phyloP scores from a whole-genome alignment of 2,329 filamentous ascomycete species.

The Diaporthe batatas region DNA sequence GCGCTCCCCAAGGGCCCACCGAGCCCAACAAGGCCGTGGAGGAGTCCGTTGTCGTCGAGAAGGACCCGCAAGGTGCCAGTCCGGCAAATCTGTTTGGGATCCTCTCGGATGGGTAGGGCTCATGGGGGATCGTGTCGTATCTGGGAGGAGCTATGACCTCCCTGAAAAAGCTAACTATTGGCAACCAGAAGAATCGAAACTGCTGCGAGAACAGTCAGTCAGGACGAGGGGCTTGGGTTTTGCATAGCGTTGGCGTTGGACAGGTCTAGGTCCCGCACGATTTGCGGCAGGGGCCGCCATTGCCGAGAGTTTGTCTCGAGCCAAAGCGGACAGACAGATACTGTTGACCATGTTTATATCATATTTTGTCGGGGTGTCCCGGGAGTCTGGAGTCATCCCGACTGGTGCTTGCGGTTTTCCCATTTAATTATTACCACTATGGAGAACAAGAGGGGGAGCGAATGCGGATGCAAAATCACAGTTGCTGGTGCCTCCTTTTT shows the following conservation, averaged over 20 bases:
- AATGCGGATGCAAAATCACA: not conserved
- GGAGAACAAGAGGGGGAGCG: not conserved
- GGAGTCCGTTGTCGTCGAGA: too few species aligned
- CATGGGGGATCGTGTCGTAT: not conserved
- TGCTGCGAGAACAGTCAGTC: not conserved
- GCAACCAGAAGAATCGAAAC: not conserved
- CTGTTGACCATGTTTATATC: not conserved
- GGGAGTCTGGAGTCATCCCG: not conserved
- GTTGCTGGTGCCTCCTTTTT: not conserved
- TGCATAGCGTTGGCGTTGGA: constrained; percentile 50
- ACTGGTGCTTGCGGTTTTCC: not conserved
- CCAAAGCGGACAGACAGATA: not conserved
- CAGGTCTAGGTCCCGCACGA: constrained; percentile 3
- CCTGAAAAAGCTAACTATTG: too few species aligned
- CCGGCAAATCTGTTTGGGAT: constrained; percentile 34
- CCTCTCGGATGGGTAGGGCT: not conserved
- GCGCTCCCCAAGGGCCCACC: constrained; percentile 7
- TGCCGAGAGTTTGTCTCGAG: not conserved
- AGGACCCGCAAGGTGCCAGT: not conserved
- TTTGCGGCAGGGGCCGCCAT: not conserved
- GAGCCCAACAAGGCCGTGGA: not conserved
- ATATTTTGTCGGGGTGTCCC: not conserved
- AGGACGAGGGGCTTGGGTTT: constrained; percentile 8
- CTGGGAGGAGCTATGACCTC: not conserved
- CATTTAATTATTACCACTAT: not conserved